Conservation (phyloP, 208 protist genomes). For the Trypanosoma lewisi region DNA sequence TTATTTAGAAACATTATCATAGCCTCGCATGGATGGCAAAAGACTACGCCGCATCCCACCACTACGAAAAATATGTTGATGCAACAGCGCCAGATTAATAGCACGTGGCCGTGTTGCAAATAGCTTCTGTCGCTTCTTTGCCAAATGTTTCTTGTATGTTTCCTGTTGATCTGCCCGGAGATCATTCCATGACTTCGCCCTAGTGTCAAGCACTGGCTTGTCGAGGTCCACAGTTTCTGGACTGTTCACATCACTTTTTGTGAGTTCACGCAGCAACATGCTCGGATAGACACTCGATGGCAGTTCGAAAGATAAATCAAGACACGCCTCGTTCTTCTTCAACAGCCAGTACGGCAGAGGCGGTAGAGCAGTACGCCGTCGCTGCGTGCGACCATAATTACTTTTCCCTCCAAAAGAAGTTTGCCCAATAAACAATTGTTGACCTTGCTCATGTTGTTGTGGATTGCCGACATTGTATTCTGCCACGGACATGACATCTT, state of each 20-base stretch:
- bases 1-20: slow-evolving; percentile 83
- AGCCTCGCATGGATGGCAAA: slow-evolving; percentile 77
- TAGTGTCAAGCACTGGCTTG: slow-evolving; percentile 33
- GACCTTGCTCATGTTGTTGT: slow-evolving; percentile 1
- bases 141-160: slow-evolving; percentile 48
- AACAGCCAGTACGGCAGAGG: slow-evolving; percentile 74
- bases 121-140: slow-evolving; percentile 59
- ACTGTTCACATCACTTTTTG: slow-evolving; percentile 82
- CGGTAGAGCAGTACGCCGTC: slow-evolving; percentile 28
- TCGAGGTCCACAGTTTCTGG: slow-evolving; percentile 78
- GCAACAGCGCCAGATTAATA: slow-evolving; percentile 70
- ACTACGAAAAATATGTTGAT: slow-evolving; percentile 87
- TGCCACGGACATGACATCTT: not conserved
- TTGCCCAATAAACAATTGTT: slow-evolving; percentile 8
- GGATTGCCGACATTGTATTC: not conserved
- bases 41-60: slow-evolving; percentile 72
- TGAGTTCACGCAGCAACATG: slow-evolving; percentile 80
- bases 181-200: slow-evolving; percentile 39
- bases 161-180: slow-evolving; percentile 53
- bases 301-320: slow-evolving; percentile 62
- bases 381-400: not conserved
- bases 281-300: slow-evolving; percentile 66
- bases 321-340: slow-evolving; percentile 46
- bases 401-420: not conserved
- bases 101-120: slow-evolving; percentile 55